A percentile compares a stretch with the other conserved stretches of the same genome.
Conservation (phyloP, 2,329 filamentous ascomycete genomes). For the Pseudogymnoascus sp. region DNA sequence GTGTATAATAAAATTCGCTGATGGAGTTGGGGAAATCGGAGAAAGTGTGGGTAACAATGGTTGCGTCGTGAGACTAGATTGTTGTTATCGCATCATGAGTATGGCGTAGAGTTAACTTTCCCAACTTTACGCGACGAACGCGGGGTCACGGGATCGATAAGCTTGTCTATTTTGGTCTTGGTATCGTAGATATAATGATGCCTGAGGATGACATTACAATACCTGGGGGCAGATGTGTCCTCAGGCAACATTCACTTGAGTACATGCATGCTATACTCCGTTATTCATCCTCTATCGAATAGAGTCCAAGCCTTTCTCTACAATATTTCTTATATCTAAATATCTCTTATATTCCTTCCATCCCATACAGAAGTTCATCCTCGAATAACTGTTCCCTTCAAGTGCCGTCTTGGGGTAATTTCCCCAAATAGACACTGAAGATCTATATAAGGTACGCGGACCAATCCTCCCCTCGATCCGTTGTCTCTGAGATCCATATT, state of each 20-base stretch:
- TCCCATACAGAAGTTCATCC: neutral
- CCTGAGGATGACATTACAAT: neutral
- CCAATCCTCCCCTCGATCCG: neutral
- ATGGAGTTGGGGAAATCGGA: neutral
- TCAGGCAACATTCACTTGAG: neutral
- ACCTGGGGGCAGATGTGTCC: neutral
- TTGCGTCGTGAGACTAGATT: neutral
- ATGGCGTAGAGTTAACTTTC: neutral
- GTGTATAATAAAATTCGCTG: neutral
- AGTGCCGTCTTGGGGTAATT: neutral
- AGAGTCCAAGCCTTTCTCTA: neutral
- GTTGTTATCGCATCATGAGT: neutral
- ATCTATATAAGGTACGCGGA: neutral
- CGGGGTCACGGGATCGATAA: neutral
- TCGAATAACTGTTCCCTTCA: neutral
- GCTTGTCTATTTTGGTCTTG: neutral
- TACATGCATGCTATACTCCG: neutral
- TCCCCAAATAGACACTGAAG: neutral
- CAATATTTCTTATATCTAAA: neutral
- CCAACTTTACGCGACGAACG: neutral
- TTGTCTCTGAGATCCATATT: slow-evolving; percentile 1
- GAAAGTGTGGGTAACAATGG: neutral
- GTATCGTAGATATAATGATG: neutral
- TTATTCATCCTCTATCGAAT: neutral
- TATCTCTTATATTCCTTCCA: neutral